These are phyloP conservation scores for Backusella morwellensis DNA, from an alignment of 192 early-diverging fungal genomes.

Conservation along the genomic window DNA sequence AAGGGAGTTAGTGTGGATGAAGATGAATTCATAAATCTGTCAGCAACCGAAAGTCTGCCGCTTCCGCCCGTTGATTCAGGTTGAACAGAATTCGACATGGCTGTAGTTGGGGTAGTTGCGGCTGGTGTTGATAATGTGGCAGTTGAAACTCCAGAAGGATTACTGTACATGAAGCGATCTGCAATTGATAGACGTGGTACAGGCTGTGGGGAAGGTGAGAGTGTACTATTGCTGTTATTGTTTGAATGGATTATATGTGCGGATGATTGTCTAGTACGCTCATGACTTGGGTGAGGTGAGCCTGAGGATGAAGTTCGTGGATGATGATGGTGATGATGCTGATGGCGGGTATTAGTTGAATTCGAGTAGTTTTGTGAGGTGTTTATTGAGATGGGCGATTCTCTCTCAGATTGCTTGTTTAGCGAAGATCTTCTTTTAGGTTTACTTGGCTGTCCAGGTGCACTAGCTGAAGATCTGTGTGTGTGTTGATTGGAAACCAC, in stretches of 20 bases:
- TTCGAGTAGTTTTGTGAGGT: neutral
- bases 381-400: neutral
- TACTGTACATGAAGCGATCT: constrained; percentile 22
- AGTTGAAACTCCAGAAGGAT: neutral
- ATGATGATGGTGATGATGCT: neutral
- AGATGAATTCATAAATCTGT: constrained; percentile 18
- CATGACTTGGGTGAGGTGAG: neutral
- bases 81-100: neutral
- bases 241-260: neutral
- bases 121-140: neutral
- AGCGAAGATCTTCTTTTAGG: neutral
- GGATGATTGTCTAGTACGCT: neutral
- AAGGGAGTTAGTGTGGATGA: neutral
- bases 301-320: neutral
- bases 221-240: neutral
- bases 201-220: neutral
- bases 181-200: constrained; percentile 27
- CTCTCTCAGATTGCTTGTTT: neutral
- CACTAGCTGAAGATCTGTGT: neutral
- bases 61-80: neutral
- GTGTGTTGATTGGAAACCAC: neutral
- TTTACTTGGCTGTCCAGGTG: neutral
- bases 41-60: constrained; percentile 20
- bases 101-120: neutral
- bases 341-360: neutral